Base-by-base conservation (phyloP, 2,329 filamentous ascomycete genomes). In the Aschersonia sp. region DNA sequence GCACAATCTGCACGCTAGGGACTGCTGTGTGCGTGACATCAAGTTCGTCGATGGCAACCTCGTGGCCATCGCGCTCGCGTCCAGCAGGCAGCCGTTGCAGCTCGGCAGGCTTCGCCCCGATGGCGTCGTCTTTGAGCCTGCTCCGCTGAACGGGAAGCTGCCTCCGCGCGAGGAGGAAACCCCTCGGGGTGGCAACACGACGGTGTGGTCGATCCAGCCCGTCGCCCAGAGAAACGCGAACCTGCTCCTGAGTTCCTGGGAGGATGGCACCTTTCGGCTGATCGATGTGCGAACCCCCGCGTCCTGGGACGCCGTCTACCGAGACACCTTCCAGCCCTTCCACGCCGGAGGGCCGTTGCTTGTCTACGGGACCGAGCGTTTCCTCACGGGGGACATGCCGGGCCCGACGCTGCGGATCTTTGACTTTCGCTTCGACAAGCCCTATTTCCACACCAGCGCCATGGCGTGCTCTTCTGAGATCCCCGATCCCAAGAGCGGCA, bases 161-260 rank as follows among this genome's bases (percentile, higher is more conserved):
- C 11, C 4, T n/a, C 10, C 9, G 14, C 22, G 37, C 6, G 30
- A 29, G 30, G 42, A 45, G 30, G 41, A 12, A 4, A 12, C 22
- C 22, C 8, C 40, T 9, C 11, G 10, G 10, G 40, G n/a, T 22
- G 61, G 62, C n/a, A 64, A 59, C 48, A 63, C 58, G 5, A 70
- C 66, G 0, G 64, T 72, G 9, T 60, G 69, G 35, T 70, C 72
- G 0, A 64, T 77, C 4, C 66, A 73, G 35, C 66, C 71, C 1
- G 59, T 76, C 0, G 56, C 63, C 11, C 54, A 57, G 2, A 57
- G 56, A 9, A 62, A 65, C 1, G 61, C 60, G 1, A 67, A 62
- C 29, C 57, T 74, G 2, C 54, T 77, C 6, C 62, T 78, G 10
- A 73, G 67, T 47, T 66, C 72, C 4, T 77, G 74, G 73, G 67